These are phyloP conservation scores for Gynochthodes officinalis DNA, from an alignment of 257 asterid genomes.

Conservation along the genomic window DNA sequence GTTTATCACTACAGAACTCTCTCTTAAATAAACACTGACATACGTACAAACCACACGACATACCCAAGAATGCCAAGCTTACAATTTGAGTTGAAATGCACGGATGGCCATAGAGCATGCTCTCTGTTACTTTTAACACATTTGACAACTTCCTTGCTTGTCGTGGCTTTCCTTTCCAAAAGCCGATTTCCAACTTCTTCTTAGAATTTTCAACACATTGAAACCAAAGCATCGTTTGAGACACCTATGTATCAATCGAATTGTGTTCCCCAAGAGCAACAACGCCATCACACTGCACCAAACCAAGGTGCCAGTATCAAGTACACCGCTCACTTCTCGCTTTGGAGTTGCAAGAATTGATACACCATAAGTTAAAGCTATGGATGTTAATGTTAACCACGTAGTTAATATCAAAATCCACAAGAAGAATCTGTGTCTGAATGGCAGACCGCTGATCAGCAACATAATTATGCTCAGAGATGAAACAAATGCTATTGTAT, in stretches of 20 bases:
- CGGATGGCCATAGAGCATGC: no score
- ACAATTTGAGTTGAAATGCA: no score
- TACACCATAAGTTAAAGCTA: constrained; percentile 41
- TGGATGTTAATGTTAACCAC: constrained; percentile 45
- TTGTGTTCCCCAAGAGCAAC: constrained; percentile 39
- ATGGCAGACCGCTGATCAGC: constrained; percentile 52
- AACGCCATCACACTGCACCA: constrained; percentile 44
- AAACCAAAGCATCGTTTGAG: constrained; percentile 21
- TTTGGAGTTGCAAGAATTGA: no score
- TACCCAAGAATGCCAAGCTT: no score
- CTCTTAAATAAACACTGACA: no score
- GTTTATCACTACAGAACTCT: no score
- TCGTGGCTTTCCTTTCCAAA: no score
- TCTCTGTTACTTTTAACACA: no score
- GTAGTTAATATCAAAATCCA: constrained; percentile 51
- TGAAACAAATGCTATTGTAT: constrained; percentile 43
- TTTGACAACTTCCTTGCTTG: no score
- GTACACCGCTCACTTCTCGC: constrained; percentile 25
- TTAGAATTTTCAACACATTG: constrained; percentile 9
- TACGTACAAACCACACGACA: no score
- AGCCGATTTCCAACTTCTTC: no score
- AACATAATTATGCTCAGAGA: constrained; percentile 53
- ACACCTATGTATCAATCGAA: constrained; percentile 29
- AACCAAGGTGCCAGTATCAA: constrained; percentile 15
- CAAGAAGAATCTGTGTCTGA: constrained; percentile 29